phyloP scores from a whole-genome alignment of 2,329 filamentous ascomycete species.

The Aspergillus intermedius region DNA sequence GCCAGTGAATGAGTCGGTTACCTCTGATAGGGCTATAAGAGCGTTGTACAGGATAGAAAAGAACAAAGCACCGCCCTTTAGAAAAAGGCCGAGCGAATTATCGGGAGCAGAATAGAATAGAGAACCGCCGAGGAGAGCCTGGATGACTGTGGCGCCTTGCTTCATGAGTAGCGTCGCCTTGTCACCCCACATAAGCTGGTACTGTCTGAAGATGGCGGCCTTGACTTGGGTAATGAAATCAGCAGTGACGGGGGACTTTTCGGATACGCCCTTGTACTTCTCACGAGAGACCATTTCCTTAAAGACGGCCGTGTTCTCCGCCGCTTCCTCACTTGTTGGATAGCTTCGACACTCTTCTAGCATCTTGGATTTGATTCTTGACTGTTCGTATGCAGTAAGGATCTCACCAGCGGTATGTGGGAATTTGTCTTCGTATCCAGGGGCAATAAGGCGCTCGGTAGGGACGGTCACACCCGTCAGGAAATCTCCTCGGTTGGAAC shows the following conservation, averaged over 20 bases:
- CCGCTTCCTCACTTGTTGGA: constrained; percentile 45
- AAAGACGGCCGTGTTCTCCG: constrained; percentile 49
- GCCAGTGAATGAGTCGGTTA: constrained; percentile 57
- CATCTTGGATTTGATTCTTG: constrained; percentile 47
- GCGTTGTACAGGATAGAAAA: constrained; percentile 58
- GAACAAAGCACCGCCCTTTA: constrained; percentile 60
- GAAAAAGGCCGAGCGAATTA: constrained; percentile 55
- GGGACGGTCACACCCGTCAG: constrained; percentile 59
- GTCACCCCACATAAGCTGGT: constrained; percentile 60
- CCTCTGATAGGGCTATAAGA: constrained; percentile 59
- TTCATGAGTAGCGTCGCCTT: constrained; percentile 59
- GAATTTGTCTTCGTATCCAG: constrained; percentile 39
- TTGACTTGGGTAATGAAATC: constrained; percentile 51
- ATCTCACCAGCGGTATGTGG: constrained; percentile 41
- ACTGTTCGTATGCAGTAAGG: constrained; percentile 46
- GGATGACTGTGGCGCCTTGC: constrained; percentile 50
- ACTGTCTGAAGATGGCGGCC: constrained; percentile 53
- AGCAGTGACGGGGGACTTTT: constrained; percentile 52
- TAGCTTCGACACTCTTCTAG: constrained; percentile 50
- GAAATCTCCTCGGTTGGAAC: constrained; percentile 60
- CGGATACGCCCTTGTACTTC: constrained; percentile 48
- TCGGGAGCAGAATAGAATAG: constrained; percentile 60
- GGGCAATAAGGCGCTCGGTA: constrained; percentile 40
- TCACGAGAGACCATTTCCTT: constrained; percentile 46
- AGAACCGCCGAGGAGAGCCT: constrained; percentile 59